A percentile compares a stretch with the other conserved stretches of the same genome.
These are phyloP conservation scores for Phytophthora idaei DNA, from an alignment of 352 stramenopile species.

Conservation along the genomic window DNA sequence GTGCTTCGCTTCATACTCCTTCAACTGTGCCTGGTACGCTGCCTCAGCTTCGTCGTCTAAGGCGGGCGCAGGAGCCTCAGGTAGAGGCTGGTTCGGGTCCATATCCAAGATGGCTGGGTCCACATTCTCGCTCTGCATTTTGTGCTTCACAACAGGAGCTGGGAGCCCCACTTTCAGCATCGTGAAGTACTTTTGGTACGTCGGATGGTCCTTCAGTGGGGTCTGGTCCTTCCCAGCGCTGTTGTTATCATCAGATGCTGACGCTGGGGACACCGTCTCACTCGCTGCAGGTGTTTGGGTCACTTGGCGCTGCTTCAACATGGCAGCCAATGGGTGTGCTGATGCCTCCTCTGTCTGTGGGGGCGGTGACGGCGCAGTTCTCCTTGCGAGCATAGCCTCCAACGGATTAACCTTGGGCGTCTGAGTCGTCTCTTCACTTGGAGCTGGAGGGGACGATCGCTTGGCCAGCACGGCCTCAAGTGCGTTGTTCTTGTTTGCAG, in stretches of 20 bases:
- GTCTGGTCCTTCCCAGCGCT: constrained; percentile 34
- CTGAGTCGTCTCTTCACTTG: constrained; percentile 10
- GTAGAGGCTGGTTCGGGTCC: constrained; percentile 60
- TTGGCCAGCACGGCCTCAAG: constrained; percentile 48
- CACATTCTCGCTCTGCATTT: constrained; percentile 72
- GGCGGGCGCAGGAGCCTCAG: constrained; percentile 22
- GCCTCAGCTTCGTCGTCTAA: constrained; percentile 48
- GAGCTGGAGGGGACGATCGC: constrained; percentile 14
- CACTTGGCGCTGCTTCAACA: constrained; percentile 46
- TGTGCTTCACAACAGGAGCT: constrained; percentile 70
- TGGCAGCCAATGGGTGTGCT: constrained; percentile 43
- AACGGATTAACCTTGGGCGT: constrained; percentile 43
- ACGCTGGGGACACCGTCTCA: background rate
- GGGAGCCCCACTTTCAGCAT: constrained; percentile 83
- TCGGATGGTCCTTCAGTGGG: constrained; percentile 67
- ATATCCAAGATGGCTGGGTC: constrained; percentile 70
- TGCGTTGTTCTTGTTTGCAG: constrained; percentile 31
- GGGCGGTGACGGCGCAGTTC: constrained; percentile 12
- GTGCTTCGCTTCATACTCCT: constrained; percentile 72
- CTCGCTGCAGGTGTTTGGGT: constrained; percentile 3
- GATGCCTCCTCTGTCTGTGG: constrained; percentile 14
- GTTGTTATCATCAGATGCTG: constrained; percentile 10
- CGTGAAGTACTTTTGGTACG: constrained; percentile 81
- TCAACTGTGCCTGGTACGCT: constrained; percentile 55
- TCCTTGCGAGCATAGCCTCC: constrained; percentile 50